These are phyloP conservation scores for Halophytophthora batemanensis DNA, from an alignment of 352 stramenopile species.

Conservation along the genomic window DNA sequence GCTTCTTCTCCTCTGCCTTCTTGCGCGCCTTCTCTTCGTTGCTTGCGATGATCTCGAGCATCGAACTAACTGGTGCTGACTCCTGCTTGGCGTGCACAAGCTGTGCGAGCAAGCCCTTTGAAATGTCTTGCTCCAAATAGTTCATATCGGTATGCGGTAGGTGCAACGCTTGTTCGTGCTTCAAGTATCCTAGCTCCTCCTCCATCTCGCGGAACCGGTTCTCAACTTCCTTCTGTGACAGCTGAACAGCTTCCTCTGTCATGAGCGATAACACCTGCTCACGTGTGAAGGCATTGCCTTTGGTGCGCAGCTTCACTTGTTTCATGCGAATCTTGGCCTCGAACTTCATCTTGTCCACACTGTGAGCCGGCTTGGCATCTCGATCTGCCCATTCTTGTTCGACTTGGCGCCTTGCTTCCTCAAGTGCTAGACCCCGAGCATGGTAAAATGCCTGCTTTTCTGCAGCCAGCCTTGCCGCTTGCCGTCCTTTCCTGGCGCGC, in stretches of 20 bases:
- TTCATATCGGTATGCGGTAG: constrained; percentile 46
- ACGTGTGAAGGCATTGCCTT: constrained; percentile 70
- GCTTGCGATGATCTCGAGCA: constrained; percentile 54
- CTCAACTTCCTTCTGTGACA: constrained; percentile 74
- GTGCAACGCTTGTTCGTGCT: constrained; percentile 35
- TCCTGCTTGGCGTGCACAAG: constrained; percentile 64
- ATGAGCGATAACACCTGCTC: constrained; percentile 82
- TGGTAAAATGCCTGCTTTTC: constrained; percentile 91
- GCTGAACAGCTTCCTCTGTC: constrained; percentile 81
- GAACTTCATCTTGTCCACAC: constrained; percentile 91
- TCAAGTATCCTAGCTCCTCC: constrained; percentile 73
- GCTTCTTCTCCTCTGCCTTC: constrained; percentile 39
- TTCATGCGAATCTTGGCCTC: constrained; percentile 92
- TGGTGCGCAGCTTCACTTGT: constrained; percentile 88
- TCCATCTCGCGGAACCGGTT: constrained; percentile 87
- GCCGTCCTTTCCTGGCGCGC: constrained; percentile 68
- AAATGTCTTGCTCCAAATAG: constrained; percentile 65
- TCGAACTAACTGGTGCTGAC: constrained; percentile 25
- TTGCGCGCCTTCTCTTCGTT: constrained; percentile 54
- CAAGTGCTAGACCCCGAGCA: constrained; percentile 71
- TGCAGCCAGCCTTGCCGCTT: constrained; percentile 61
- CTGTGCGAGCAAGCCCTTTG: constrained; percentile 54
- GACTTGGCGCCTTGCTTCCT: constrained; percentile 50
- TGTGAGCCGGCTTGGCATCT: constrained; percentile 66
- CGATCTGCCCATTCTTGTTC: constrained; percentile 74